Conservation (phyloP, 139 green algal genomes). For the Chlorella sp. region DNA sequence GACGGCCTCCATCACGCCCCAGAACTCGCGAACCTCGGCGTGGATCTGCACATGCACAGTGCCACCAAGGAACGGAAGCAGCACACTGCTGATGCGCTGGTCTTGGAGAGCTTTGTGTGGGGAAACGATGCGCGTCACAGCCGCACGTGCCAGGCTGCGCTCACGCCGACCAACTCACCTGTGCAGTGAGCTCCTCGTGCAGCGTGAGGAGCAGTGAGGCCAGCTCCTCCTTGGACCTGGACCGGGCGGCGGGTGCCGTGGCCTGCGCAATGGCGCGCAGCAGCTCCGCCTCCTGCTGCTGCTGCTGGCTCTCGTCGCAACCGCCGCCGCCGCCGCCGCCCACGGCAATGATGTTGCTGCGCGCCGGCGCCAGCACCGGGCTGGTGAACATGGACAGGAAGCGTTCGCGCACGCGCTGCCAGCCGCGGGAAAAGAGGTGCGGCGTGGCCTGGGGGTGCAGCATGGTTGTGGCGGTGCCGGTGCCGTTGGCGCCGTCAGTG, state of each 20-base stretch:
- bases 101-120: too few relatives aligned
- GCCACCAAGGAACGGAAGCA: too few relatives aligned
- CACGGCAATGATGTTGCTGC: too few relatives aligned
- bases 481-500: not conserved
- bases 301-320: too few relatives aligned
- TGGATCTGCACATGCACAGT: constrained; percentile 32
- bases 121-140: too few relatives aligned
- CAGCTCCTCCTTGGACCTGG: constrained; percentile 39
- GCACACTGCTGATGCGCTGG: too few relatives aligned
- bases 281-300: too few relatives aligned
- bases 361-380: not conserved
- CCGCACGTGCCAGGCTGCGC: too few relatives aligned
- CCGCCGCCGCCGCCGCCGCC: too few relatives aligned
- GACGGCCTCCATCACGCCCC: constrained; percentile 58
- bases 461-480: not conserved
- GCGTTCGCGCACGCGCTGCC: constrained; percentile 20
- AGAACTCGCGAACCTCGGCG: constrained; percentile 55
- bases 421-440: not conserved
- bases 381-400: constrained; percentile 40
- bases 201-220: constrained; percentile 45
- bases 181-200: constrained; percentile 50
- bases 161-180: too few relatives aligned
- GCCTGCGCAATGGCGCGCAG: too few relatives aligned
- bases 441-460: not conserved
- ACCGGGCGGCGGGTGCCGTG: constrained; percentile 11